phyloP scores from a whole-genome alignment of 257 asterid genomes.

The Ehretia macrophylla region DNA sequence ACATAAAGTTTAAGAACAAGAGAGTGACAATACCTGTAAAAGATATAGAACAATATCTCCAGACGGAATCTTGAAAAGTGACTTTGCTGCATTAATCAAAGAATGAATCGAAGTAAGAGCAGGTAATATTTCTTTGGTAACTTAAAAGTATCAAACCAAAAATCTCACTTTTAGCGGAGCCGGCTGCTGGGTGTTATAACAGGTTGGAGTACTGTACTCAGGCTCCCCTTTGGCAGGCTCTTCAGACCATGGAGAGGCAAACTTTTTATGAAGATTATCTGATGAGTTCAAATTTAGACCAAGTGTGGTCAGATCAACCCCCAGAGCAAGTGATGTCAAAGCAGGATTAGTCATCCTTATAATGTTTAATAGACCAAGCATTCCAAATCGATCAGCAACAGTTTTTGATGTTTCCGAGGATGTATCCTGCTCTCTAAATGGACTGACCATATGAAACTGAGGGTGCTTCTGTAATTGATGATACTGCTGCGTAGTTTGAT shows the following conservation, averaged over 20 bases:
- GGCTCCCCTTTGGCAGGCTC: constrained; percentile 89
- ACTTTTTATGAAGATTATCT: constrained; percentile 72
- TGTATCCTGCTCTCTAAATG: constrained; percentile 60
- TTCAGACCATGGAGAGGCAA: constrained; percentile 90
- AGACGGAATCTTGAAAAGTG: constrained; percentile 55
- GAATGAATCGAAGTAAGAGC: background rate
- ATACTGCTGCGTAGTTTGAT: constrained; percentile 56
- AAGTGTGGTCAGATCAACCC: constrained; percentile 74
- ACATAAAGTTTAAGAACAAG: background rate
- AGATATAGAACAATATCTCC: constrained; percentile 68
- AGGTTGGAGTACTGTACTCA: constrained; percentile 59
- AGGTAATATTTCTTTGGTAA: constrained; percentile 1
- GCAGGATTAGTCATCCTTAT: constrained; percentile 62
- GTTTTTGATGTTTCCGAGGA: constrained; percentile 46
- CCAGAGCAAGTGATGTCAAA: constrained; percentile 68
- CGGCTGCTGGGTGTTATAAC: constrained; percentile 60
- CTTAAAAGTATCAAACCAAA: constrained; percentile 11
- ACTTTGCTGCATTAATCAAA: constrained; percentile 47
- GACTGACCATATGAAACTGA: constrained; percentile 57
- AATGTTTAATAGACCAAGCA: constrained; percentile 68
- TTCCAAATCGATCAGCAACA: constrained; percentile 65
- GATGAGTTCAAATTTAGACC: constrained; percentile 76
- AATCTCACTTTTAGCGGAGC: constrained; percentile 58
- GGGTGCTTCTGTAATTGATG: constrained; percentile 72
- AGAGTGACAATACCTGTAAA: constrained; percentile 54